Evolutionary conservation across 352 stramenopile species (phyloP).

Genomic region (Globisporangium ultimum): DNA sequence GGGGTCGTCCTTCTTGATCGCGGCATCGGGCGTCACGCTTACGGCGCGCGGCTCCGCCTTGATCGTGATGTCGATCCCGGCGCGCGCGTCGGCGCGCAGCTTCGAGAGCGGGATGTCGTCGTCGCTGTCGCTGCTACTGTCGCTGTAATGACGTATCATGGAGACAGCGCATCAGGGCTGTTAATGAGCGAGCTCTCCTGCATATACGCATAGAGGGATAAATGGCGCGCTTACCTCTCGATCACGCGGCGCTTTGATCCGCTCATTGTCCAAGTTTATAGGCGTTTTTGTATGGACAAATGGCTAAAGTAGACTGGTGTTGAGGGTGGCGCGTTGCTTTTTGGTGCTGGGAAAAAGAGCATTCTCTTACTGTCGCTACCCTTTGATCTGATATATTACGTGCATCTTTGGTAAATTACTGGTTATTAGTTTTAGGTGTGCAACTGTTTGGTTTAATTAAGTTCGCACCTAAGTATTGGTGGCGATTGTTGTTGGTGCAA

Average conservation of each 20-base stretch:
- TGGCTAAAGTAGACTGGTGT: neutral
- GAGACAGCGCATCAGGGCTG: neutral
- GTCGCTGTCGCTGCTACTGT: constrained; percentile 72
- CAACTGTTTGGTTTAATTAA: too few species aligned
- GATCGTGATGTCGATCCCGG: constrained; percentile 17
- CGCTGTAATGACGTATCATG: neutral
- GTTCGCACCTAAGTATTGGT: neutral
- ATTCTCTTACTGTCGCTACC: neutral
- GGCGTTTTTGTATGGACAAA: neutral
- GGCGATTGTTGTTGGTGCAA: neutral
- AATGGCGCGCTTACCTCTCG: constrained; percentile 29
- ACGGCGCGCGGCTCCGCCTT: constrained; percentile 16
- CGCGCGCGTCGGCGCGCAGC: constrained; percentile 31
- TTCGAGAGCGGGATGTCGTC: constrained; percentile 78
- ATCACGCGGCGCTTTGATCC: constrained; percentile 27
- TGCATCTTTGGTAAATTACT: neutral
- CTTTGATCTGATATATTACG: neutral
- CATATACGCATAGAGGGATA: neutral
- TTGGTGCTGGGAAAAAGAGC: too few species aligned
- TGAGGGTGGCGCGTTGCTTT: too few species aligned
- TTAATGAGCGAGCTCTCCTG: neutral
- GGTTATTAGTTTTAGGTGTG: neutral
- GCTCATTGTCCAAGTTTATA: constrained; percentile 1
- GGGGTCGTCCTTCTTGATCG: constrained; percentile 8
- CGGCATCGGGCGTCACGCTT: constrained; percentile 16